These are phyloP conservation scores for Cladosporium sp. DNA, from an alignment of 2,329 filamentous ascomycete species.

Conservation along the genomic window DNA sequence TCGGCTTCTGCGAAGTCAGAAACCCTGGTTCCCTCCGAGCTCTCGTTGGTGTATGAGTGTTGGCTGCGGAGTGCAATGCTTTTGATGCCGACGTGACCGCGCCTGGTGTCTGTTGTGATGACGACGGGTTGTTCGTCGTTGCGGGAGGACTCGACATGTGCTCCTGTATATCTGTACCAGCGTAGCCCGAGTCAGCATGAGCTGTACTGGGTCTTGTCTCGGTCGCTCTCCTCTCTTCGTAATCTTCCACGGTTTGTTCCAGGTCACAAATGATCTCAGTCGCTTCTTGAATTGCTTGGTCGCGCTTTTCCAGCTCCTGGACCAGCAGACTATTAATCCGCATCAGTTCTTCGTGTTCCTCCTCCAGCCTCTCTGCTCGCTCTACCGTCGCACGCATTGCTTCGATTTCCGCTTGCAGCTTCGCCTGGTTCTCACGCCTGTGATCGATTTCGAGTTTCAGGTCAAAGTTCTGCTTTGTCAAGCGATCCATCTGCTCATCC, in stretches of 20 bases:
- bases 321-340: slow-evolving; percentile 57
- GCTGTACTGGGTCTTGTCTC: slow-evolving; percentile 32
- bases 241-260: slow-evolving; percentile 44
- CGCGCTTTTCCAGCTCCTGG: slow-evolving; percentile 61
- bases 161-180: slow-evolving; percentile 30
- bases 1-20: slow-evolving; percentile 29
- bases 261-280: slow-evolving; percentile 64
- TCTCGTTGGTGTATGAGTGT: slow-evolving; percentile 20
- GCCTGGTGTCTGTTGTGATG: not conserved
- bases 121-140: not conserved
- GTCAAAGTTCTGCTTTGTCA: slow-evolving; percentile 74
- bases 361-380: slow-evolving; percentile 29
- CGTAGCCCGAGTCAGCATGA: slow-evolving; percentile 33
- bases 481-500: slow-evolving; percentile 63
- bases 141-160: slow-evolving; percentile 16
- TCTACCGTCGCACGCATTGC: slow-evolving; percentile 51
- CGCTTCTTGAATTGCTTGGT: slow-evolving; percentile 67
- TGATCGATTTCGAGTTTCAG: slow-evolving; percentile 70
- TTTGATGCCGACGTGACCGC: not conserved
- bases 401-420: slow-evolving; percentile 56
- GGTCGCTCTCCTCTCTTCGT: slow-evolving; percentile 16
- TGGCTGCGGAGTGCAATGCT: not conserved
- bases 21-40: slow-evolving; percentile 29
- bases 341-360: slow-evolving; percentile 47
- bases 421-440: slow-evolving; percentile 59